A percentile compares a stretch with the other conserved stretches of the same genome.
phyloP scores from a whole-genome alignment of 2,329 filamentous ascomycete species.

The Endothia cerciana region DNA sequence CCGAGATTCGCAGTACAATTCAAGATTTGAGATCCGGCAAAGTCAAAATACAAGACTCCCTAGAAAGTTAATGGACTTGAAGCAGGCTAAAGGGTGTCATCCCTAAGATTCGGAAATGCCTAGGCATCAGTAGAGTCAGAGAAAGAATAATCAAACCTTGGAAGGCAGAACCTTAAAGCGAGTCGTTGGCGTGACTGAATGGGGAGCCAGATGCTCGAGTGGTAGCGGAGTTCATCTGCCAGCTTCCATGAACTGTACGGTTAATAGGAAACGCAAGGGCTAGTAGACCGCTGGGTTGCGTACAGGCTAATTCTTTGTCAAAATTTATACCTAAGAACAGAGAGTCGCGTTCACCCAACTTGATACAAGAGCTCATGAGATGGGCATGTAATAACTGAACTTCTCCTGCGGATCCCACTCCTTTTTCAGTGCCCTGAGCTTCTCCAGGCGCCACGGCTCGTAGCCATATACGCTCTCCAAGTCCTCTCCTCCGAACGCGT shows the following conservation, averaged over 20 bases:
- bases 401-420: slow-evolving; percentile 51
- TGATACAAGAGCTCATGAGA: slow-evolving; percentile 24
- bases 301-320: background rate
- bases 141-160: no score
- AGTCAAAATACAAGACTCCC: no score
- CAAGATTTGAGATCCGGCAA: no score
- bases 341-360: background rate
- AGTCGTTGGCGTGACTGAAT: no score
- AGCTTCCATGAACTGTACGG: background rate
- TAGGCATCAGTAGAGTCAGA: no score
- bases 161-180: no score
- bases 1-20: no score
- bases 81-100: no score
- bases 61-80: no score
- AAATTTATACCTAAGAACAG: background rate
- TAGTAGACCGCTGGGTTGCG: background rate
- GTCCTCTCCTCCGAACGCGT: slow-evolving; percentile 52
- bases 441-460: slow-evolving; percentile 52
- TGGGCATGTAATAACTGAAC: slow-evolving; percentile 51
- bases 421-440: slow-evolving; percentile 49
- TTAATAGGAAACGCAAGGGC: background rate
- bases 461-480: slow-evolving; percentile 49
- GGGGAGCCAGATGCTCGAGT: background rate
- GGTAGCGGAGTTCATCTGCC: background rate
- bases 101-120: no score